Percentiles rank a stretch among this genome's conserved stretches.
Conservation (phyloP, 2,329 filamentous ascomycete genomes). For the Bipolaris victoriae region DNA sequence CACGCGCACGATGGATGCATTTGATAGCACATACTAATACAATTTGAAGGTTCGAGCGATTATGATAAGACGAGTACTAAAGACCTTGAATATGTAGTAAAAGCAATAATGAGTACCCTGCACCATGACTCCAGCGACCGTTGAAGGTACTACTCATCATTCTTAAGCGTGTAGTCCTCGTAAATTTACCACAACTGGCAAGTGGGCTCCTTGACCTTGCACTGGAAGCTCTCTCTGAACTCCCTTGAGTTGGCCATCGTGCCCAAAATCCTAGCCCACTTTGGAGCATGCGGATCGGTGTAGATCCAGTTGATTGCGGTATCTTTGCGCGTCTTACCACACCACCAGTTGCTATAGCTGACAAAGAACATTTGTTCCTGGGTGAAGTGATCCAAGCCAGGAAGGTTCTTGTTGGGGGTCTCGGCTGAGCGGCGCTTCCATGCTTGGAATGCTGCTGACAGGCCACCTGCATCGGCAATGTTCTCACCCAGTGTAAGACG, state of each 20-base stretch:
- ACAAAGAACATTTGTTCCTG: constrained; percentile 75
- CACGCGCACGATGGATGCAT: background rate
- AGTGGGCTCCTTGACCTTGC: constrained; percentile 67
- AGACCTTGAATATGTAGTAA: too few species aligned
- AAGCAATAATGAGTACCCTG: background rate
- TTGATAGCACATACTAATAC: background rate
- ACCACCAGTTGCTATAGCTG: constrained; percentile 69
- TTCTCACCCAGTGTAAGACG: constrained; percentile 71
- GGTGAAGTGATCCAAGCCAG: constrained; percentile 64
- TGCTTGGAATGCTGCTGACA: constrained; percentile 67
- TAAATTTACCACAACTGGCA: constrained; percentile 70
- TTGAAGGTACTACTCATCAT: background rate
- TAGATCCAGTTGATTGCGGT: constrained; percentile 64
- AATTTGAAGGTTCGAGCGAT: background rate
- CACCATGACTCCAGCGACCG: background rate
- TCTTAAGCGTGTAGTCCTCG: background rate
- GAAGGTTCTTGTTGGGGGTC: constrained; percentile 57
- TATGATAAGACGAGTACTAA: background rate
- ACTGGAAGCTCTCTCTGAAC: constrained; percentile 72
- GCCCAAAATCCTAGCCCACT: constrained; percentile 63
- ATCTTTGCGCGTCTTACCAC: constrained; percentile 67
- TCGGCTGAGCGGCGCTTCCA: constrained; percentile 66
- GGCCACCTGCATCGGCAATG: constrained; percentile 72
- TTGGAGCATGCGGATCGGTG: constrained; percentile 70
- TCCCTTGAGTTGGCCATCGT: constrained; percentile 71